A percentile compares a stretch with the other conserved stretches of the same genome.
Conservation (phyloP, 495 filamentous ascomycete species). For the Daldinia vernicosa region DNA sequence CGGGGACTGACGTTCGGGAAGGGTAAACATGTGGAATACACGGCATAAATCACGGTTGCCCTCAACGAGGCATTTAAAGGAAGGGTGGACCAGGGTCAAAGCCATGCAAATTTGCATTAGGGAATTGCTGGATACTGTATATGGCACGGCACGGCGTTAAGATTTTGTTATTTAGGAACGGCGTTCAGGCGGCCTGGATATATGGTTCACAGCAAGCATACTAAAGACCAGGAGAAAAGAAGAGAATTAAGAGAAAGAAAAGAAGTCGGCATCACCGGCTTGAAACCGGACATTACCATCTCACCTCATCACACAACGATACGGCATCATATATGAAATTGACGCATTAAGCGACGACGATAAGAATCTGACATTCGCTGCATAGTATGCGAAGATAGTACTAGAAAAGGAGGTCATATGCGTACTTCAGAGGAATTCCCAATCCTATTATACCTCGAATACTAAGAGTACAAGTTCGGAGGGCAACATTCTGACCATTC, state of each 20-base stretch:
- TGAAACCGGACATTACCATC: slow-evolving; percentile 9
- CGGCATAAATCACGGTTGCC: neutral
- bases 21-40: slow-evolving; percentile 1
- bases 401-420: slow-evolving; percentile 4
- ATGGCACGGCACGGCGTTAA: slow-evolving; percentile 29
- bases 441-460: slow-evolving; percentile 21
- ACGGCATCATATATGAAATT: neutral
- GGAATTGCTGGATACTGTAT: slow-evolving; percentile 14
- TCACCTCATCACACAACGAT: slow-evolving; percentile 25
- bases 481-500: neutral
- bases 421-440: slow-evolving; percentile 9
- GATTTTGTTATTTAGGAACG: slow-evolving; percentile 24
- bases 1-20: neutral
- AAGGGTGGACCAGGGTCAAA: slow-evolving; percentile 6
- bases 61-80: neutral
- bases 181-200: slow-evolving; percentile 18
- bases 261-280: neutral
- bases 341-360: neutral
- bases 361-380: slow-evolving; percentile 13
- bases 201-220: neutral
- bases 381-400: slow-evolving; percentile 13
- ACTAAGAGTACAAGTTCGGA: slow-evolving; percentile 9
- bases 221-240: slow-evolving; percentile 6
- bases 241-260: slow-evolving; percentile 14
- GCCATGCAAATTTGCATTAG: slow-evolving; percentile 5